Evolutionary conservation across 2,329 filamentous ascomycete species (phyloP).

Genomic region (Sporothrix sp.): DNA sequence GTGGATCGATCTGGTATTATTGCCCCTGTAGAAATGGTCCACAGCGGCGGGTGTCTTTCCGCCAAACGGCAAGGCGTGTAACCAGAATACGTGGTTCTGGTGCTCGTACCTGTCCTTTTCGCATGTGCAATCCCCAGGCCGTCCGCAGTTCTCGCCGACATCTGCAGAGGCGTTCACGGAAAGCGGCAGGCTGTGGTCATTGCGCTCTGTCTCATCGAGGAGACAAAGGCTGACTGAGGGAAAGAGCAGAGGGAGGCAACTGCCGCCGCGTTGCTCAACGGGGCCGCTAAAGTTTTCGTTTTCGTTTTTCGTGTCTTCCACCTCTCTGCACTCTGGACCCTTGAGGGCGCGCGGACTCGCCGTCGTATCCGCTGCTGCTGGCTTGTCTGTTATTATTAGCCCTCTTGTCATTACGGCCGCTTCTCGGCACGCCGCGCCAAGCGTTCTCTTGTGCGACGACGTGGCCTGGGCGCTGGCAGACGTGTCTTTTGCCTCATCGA

Average conservation of each 20-base stretch:
- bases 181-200: constrained; percentile 2
- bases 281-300: too few species aligned
- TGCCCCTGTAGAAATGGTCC: too few species aligned
- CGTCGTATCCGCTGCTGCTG: background rate
- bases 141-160: too few species aligned
- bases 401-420: background rate
- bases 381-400: constrained; percentile 1
- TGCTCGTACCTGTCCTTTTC: constrained; percentile 8
- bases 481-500: too few species aligned
- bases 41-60: background rate
- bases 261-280: too few species aligned
- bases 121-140: too few species aligned
- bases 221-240: too few species aligned
- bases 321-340: background rate
- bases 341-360: background rate
- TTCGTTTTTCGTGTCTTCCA: background rate
- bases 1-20: too few species aligned
- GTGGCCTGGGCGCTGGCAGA: too few species aligned
- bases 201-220: too few species aligned
- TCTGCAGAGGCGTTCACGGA: background rate
- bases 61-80: background rate
- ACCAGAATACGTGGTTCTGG: too few species aligned
- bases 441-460: background rate
- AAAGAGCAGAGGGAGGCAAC: too few species aligned
- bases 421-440: constrained; percentile 3